A percentile compares a stretch with the other conserved stretches of the same genome.
These are phyloP conservation scores for Kalmanozyma brasiliensis DNA, from an alignment of 1,284 basidiomycete genomes.

Conservation along the genomic window DNA sequence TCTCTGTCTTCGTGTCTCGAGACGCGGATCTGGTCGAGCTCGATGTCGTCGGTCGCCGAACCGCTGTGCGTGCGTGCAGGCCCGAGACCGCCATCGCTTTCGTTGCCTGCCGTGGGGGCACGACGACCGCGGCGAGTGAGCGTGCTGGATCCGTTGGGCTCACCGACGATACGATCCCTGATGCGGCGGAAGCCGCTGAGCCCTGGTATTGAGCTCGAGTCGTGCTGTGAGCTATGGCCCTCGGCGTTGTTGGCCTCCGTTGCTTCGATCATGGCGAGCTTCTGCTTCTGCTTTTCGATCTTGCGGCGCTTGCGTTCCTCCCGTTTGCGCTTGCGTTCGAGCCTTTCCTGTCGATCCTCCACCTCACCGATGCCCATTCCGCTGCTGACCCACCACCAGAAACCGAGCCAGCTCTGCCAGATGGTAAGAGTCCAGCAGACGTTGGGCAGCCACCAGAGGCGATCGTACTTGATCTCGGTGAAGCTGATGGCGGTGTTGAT, in stretches of 20 bases:
- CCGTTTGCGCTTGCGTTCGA: conserved; percentile 51
- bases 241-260: conserved; percentile 28
- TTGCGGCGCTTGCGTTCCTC: conserved; percentile 51
- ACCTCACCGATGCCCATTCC: conserved; percentile 68
- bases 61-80: conserved; percentile 8
- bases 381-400: conserved; percentile 68
- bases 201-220: conserved; percentile 47
- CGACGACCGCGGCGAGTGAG: conserved; percentile 37
- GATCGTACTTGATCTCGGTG: conserved; percentile 64
- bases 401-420: conserved; percentile 68
- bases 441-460: conserved; percentile 66
- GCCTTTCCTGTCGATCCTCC: conserved; percentile 61
- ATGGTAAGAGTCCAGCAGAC: conserved; percentile 65
- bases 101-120: conserved; percentile 11
- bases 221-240: conserved; percentile 38
- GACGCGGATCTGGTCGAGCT: conserved; percentile 41
- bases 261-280: conserved; percentile 30
- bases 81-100: conserved; percentile 9
- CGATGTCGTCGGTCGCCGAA: conserved; percentile 29
- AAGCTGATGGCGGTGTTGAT: conserved; percentile 65
- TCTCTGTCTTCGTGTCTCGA: conserved; percentile 7
- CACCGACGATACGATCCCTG: conserved; percentile 44
- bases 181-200: conserved; percentile 46
- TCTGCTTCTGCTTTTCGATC: conserved; percentile 45
- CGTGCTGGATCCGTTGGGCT: conserved; percentile 20